Conservation (phyloP, 228 moss, liverwort and hornwort genomes). For the Sphagnum fallax region DNA sequence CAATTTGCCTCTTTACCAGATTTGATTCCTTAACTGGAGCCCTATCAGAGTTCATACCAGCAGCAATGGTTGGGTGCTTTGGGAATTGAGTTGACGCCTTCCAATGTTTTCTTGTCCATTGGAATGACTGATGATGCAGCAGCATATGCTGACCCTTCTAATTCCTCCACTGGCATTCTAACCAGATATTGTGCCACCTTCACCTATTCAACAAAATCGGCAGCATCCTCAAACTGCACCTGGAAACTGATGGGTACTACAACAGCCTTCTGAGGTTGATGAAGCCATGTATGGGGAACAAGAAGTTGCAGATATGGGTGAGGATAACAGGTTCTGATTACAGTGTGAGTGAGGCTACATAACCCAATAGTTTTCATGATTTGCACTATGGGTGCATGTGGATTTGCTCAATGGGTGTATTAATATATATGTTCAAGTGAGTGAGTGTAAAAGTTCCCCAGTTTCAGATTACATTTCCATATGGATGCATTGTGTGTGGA, state of each 20-base stretch:
- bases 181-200: conserved; percentile 41
- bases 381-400: no score
- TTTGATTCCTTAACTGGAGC: conserved; percentile 92
- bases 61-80: conserved; percentile 86
- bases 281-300: conserved; percentile 98
- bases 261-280: conserved; percentile 80
- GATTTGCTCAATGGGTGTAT: no score
- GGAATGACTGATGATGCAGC: conserved; percentile 74
- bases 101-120: conserved; percentile 58
- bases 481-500: no score
- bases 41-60: conserved; percentile 90
- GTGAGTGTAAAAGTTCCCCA: no score
- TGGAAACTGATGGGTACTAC: conserved; percentile 73
- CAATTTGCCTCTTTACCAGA: conserved; percentile 10
- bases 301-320: conserved; percentile 66
- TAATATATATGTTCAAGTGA: no score
- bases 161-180: conserved; percentile 57
- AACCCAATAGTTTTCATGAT: no score
- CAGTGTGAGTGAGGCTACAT: conserved; percentile 75
- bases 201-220: conserved; percentile 65
- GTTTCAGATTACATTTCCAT: no score
- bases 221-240: conserved; percentile 34
- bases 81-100: conserved; percentile 83
- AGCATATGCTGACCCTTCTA: conserved; percentile 57
- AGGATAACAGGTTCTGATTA: conserved; percentile 96